Evolutionary conservation across 306 rosid species (phyloP).

Genomic region (Cicer bijugum): DNA sequence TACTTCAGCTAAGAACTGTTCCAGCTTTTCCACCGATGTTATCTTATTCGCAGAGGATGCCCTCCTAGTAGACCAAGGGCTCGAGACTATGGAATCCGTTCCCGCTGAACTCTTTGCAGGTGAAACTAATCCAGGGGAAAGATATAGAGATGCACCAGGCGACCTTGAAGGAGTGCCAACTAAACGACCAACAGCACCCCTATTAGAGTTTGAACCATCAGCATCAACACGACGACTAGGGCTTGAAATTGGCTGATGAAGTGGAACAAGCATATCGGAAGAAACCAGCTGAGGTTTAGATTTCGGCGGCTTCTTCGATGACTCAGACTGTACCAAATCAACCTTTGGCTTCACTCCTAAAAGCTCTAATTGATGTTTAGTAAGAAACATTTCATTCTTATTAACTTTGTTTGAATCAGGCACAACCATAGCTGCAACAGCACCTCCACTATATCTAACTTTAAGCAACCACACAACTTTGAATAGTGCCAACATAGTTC

Average conservation of each 20-base stretch:
- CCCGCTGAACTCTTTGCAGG: constrained; percentile 63
- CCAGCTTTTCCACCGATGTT: constrained; percentile 84
- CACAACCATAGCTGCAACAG: constrained; percentile 46
- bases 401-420: constrained; percentile 52
- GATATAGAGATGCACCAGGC: constrained; percentile 67
- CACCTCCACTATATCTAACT: constrained; percentile 49
- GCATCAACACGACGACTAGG: constrained; percentile 54
- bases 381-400: constrained; percentile 57
- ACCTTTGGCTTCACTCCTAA: constrained; percentile 76
- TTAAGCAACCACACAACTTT: constrained; percentile 61
- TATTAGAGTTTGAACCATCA: constrained; percentile 61
- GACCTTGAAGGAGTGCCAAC: constrained; percentile 65
- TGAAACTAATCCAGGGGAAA: constrained; percentile 66
- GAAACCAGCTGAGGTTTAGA: constrained; percentile 56
- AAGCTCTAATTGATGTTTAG: constrained; percentile 76
- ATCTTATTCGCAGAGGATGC: constrained; percentile 65
- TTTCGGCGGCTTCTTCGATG: constrained; percentile 78
- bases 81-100: constrained; percentile 55
- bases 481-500: constrained; percentile 69
- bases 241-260: constrained; percentile 70
- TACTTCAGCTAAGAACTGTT: constrained; percentile 78
- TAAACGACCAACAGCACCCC: constrained; percentile 56
- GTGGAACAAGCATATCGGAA: constrained; percentile 87
- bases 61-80: constrained; percentile 86
- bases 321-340: constrained; percentile 54